Conservation (phyloP, 495 filamentous ascomycete genomes). For the Aspergillus kassunensis region DNA sequence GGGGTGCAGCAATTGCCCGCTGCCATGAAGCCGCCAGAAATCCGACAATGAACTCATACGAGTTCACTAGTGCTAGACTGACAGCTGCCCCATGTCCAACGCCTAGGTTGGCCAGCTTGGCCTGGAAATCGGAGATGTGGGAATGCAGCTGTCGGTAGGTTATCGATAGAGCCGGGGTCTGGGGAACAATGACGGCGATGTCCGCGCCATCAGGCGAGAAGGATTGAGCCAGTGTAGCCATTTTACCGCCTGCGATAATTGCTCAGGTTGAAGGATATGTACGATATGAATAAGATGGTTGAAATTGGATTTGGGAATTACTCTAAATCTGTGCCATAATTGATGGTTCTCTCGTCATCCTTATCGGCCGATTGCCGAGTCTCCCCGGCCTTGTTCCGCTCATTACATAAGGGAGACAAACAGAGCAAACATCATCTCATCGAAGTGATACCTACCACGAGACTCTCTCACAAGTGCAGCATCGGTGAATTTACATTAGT, state of each 20-base stretch:
- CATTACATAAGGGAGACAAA: constrained; percentile 6
- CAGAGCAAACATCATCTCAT: constrained; percentile 5
- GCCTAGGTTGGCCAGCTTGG: constrained; percentile 66
- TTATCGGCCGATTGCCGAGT: constrained; percentile 5
- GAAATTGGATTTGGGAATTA: too few species aligned
- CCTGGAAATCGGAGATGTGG: constrained; percentile 63
- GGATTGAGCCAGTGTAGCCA: constrained; percentile 45
- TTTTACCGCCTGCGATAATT: constrained; percentile 7
- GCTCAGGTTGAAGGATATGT: not conserved
- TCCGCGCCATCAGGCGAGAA: constrained; percentile 38
- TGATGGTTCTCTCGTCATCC: constrained; percentile 1
- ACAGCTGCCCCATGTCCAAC: constrained; percentile 61
- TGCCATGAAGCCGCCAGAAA: constrained; percentile 77
- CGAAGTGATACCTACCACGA: too few species aligned
- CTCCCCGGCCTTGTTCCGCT: not conserved
- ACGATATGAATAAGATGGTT: not conserved
- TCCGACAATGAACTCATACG: constrained; percentile 75
- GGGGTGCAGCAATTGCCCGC: constrained; percentile 71
- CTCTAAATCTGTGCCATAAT: not conserved
- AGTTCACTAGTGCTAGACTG: constrained; percentile 73
- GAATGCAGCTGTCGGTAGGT: constrained; percentile 59
- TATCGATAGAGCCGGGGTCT: constrained; percentile 53
- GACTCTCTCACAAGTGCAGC: too few species aligned
- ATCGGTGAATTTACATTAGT: too few species aligned
- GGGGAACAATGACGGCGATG: constrained; percentile 67